Evolutionary conservation across 805 yeast species (phyloP), one percentile per base, ranked within the genome.

Genomic region (Ogataea wickerhamii): DNA sequence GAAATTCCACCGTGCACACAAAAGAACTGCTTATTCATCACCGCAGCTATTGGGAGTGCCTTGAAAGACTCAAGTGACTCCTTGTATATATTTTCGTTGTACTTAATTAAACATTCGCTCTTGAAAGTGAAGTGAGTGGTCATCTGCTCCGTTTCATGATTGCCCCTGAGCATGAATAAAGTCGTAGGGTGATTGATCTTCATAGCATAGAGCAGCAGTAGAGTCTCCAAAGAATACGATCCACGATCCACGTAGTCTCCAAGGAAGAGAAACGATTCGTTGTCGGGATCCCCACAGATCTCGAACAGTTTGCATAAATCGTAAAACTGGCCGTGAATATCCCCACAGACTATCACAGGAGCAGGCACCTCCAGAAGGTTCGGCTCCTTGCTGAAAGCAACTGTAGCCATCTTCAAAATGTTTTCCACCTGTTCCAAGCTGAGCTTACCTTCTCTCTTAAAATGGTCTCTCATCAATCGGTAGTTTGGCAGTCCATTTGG

Each of bases 241-340:
- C 98, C 98, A 47, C 98, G 72, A 64, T 91, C 98, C 16, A 91
- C 97, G 57, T 89, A 91, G 63, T 91, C 98, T 12, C 98, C 97
- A 39, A 89, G 64, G 53, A 91, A 89, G 37, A 89, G 66, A 58
- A 87, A 91, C 14, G 84, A 72, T 1, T 94, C 82, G n/a, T 56
- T 63, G 28, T 53, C 53, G 10, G 97, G 96, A 55, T 82, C 80
- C 2, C 98, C 98, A 27, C 96, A 95, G 13, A 88, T 91, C 58
- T 91, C 97, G 55, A 91, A 86, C 30, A 91, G 66, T 61, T 89
- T 88, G 76, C 89, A 71, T 50, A 91, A 70, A 61, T 91, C 98
- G 60, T 75, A 89, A 60, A 76, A 87, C 61, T 91, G 98, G 13
- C 98, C 98, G 62, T 91, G 98, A n/a, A 89, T 74, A 63, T 91